These are phyloP conservation scores for Diversispora eburnea DNA, from an alignment of 192 early-diverging fungal species.

Conservation along the genomic window DNA sequence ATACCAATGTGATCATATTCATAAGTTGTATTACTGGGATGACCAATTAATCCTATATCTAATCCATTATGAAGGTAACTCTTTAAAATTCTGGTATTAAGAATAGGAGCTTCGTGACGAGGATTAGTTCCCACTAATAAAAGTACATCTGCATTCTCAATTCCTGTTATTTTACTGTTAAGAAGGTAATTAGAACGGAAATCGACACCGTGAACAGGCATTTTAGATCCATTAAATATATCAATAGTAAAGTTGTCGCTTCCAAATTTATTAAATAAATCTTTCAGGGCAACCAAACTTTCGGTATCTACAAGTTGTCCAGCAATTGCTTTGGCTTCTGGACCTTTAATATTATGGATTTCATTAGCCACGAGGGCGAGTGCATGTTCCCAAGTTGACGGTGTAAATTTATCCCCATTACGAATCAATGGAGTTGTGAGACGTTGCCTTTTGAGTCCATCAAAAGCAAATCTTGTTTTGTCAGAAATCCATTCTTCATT, in stretches of 20 bases:
- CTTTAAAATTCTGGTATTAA: constrained; percentile 96
- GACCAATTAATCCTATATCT: constrained; percentile 80
- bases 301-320: constrained; percentile 94
- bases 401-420: constrained; percentile 76
- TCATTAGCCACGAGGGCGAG: constrained; percentile 67
- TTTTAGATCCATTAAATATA: constrained; percentile 45
- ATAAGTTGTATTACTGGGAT: constrained; percentile 77
- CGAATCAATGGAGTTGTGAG: constrained; percentile 89
- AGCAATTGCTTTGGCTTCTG: constrained; percentile 78
- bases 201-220: constrained; percentile 60
- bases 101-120: constrained; percentile 90
- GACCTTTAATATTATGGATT: constrained; percentile 54
- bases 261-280: constrained; percentile 83
- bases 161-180: constrained; percentile 78
- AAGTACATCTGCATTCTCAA: constrained; percentile 91
- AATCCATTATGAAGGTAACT: constrained; percentile 79
- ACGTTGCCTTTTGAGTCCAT: constrained; percentile 95
- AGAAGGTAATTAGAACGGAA: constrained; percentile 88
- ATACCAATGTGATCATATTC: constrained; percentile 84
- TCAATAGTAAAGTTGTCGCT: constrained; percentile 86
- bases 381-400: constrained; percentile 83
- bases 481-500: constrained; percentile 99
- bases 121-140: constrained; percentile 94
- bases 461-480: constrained; percentile 92
- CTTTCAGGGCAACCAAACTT: constrained; percentile 90